phyloP scores from a whole-genome alignment of 768 basidiomycete species.

The Rubroboletus pulcherrimus region DNA sequence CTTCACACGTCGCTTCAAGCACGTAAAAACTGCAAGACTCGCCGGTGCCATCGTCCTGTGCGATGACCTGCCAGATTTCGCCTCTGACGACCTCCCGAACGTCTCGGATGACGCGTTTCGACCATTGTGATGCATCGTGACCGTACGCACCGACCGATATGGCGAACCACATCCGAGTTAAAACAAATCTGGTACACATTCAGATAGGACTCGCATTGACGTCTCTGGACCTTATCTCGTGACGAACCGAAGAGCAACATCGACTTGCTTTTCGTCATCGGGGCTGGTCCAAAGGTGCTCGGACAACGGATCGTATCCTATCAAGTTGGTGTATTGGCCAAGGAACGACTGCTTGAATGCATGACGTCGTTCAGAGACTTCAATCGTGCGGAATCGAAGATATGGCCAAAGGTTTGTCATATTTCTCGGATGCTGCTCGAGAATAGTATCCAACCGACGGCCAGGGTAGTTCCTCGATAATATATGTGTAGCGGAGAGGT shows the following conservation, averaged over 20 bases:
- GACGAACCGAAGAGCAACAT: constrained; percentile 53
- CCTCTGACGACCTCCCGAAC: constrained; percentile 48
- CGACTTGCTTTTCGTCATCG: constrained; percentile 54
- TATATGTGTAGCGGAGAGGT: constrained; percentile 54
- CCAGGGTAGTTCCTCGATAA: constrained; percentile 49
- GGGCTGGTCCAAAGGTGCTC: constrained; percentile 55
- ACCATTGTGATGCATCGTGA: constrained; percentile 33
- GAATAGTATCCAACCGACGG: constrained; percentile 38
- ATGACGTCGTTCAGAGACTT: constrained; percentile 35
- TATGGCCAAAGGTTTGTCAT: constrained; percentile 76
- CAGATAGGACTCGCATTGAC: neutral
- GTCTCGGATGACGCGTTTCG: constrained; percentile 39
- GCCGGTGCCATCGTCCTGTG: constrained; percentile 18
- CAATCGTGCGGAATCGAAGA: constrained; percentile 46
- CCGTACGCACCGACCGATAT: constrained; percentile 48
- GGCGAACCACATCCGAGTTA: constrained; percentile 61
- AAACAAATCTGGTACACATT: constrained; percentile 47
- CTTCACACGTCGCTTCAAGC: constrained; percentile 70
- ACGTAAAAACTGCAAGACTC: constrained; percentile 45
- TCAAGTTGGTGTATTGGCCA: constrained; percentile 28
- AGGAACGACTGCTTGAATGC: constrained; percentile 53
- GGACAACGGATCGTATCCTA: constrained; percentile 36
- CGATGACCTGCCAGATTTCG: constrained; percentile 59
- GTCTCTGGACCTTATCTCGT: neutral
- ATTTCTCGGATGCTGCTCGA: constrained; percentile 37